Percentiles rank a stretch among this genome's conserved stretches.
Evolutionary conservation across 768 basidiomycete genomes (phyloP).

Genomic region (Tylopilus felleus): DNA sequence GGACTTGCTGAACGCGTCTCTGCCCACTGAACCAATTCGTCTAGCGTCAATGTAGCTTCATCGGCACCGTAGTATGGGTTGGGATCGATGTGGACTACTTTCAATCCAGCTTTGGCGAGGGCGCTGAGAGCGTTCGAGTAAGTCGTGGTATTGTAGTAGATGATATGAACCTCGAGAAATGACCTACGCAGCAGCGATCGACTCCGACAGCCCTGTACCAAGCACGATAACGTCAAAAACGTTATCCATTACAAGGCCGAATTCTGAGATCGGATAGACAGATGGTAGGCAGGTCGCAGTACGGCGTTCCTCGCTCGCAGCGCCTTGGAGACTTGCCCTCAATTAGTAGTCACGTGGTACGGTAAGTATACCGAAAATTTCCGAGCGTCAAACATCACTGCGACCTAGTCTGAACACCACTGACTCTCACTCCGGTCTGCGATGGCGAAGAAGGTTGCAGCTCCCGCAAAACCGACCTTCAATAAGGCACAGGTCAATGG

Average conservation of each 20-base stretch:
- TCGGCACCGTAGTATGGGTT: constrained; percentile 83
- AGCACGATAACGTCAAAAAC: constrained; percentile 66
- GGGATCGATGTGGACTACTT: constrained; percentile 82
- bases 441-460: constrained; percentile 41
- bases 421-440: constrained; percentile 4
- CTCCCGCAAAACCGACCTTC: constrained; percentile 12
- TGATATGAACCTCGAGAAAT: not conserved
- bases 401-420: not conserved
- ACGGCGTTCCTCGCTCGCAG: no score
- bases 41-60: constrained; percentile 76
- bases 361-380: constrained; percentile 18
- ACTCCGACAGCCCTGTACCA: constrained; percentile 81
- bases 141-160: not conserved
- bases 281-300: no score
- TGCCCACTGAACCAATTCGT: constrained; percentile 76
- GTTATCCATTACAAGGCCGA: constrained; percentile 32
- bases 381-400: not conserved
- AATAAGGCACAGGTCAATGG: not conserved
- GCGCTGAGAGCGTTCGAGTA: constrained; percentile 49
- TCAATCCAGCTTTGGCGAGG: constrained; percentile 83
- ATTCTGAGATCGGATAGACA: not conserved
- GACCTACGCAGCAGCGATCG: constrained; percentile 85
- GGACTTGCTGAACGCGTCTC: constrained; percentile 33
- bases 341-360: constrained; percentile 24
- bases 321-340: constrained; percentile 23